phyloP scores from a whole-genome alignment of 176 grass and related monocot genomes.

The Oryza rufipogon region DNA sequence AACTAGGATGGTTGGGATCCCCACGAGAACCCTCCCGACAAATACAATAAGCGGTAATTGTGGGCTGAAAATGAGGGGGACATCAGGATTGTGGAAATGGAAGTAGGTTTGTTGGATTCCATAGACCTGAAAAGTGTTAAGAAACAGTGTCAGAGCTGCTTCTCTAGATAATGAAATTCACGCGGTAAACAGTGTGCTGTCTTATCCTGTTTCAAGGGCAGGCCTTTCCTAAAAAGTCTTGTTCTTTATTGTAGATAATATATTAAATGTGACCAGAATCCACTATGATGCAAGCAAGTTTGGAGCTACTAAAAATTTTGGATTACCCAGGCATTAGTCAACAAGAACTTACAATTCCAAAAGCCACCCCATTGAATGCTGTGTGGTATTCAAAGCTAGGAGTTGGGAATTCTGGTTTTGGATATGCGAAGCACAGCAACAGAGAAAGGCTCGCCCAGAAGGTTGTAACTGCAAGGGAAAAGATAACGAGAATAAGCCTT shows the following conservation, averaged over 20 bases:
- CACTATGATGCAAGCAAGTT: not conserved
- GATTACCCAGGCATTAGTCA: conserved; percentile 9
- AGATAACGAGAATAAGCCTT: conserved; percentile 11
- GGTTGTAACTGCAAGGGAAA: conserved; percentile 63
- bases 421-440: conserved; percentile 85
- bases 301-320: not conserved
- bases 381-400: conserved; percentile 96
- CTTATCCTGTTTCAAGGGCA: not conserved
- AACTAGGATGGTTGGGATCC: conserved; percentile 76
- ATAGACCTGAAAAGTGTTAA: conserved; percentile 49
- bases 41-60: conserved; percentile 59
- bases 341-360: conserved; percentile 89
- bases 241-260: not conserved
- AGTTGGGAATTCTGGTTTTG: conserved; percentile 84
- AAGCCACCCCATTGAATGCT: conserved; percentile 90
- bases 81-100: conserved; percentile 67
- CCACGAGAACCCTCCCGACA: conserved; percentile 55
- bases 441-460: conserved; percentile 88
- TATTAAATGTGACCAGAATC: conserved; percentile 21
- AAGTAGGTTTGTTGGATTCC: conserved; percentile 91
- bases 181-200: not conserved
- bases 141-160: conserved; percentile 12
- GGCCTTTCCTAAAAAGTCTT: not conserved
- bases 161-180: conserved; percentile 11
- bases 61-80: conserved; percentile 64